A percentile compares a stretch with the other conserved stretches of the same genome.
Evolutionary conservation across 139 green algal species (phyloP).

Genomic region (Gonium pectorale): DNA sequence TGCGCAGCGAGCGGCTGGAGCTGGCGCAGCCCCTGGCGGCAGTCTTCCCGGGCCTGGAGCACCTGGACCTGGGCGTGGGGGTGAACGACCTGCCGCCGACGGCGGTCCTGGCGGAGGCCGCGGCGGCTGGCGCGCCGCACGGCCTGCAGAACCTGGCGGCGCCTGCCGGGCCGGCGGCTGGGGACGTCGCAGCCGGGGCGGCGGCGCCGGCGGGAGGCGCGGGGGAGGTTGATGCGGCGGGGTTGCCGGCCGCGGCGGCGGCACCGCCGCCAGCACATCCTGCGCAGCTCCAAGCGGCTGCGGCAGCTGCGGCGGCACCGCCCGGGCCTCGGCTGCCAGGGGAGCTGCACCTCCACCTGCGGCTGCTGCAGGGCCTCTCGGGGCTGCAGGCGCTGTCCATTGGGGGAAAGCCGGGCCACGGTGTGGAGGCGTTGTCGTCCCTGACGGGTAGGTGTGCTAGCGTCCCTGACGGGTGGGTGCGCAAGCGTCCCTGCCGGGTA

Average conservation of each 20-base stretch:
- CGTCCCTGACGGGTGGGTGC: neutral
- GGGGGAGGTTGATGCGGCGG: neutral
- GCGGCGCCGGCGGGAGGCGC: neutral
- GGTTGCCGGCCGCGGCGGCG: neutral
- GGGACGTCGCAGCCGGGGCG: neutral
- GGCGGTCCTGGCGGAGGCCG: neutral
- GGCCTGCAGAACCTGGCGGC: no score
- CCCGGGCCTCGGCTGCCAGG: neutral
- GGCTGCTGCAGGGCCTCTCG: conserved; percentile 37
- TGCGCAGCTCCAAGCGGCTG: neutral
- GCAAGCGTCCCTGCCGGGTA: no score
- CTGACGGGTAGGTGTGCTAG: conserved; percentile 1
- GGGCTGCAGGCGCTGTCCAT: conserved; percentile 25
- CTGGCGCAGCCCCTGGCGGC: conserved; percentile 29
- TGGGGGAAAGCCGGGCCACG: conserved; percentile 34
- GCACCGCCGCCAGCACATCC: neutral
- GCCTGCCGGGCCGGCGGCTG: neutral
- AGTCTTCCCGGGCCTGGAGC: conserved; percentile 15
- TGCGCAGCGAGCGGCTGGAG: conserved; percentile 39
- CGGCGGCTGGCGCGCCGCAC: neutral
- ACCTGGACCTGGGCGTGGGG: conserved; percentile 21
- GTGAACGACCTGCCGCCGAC: neutral
- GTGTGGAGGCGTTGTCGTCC: conserved; percentile 40
- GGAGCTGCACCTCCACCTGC: conserved; percentile 40
- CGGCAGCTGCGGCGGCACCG: neutral